Evolutionary conservation across 176 grass and related monocot genomes (phyloP).

Genomic region (Ampelocalamus luodianensis): DNA sequence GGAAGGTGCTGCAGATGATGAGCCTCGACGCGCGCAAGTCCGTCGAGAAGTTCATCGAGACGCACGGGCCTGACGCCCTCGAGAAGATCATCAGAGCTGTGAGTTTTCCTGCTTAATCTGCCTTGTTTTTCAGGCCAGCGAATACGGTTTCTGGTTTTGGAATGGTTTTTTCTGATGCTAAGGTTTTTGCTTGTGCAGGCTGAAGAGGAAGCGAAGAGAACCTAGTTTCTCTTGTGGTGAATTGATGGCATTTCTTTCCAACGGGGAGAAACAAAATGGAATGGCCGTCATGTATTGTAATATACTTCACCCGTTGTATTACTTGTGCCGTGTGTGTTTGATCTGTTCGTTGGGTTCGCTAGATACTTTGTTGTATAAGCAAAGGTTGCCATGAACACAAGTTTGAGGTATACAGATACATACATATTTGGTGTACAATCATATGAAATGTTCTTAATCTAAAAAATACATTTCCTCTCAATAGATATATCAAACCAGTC

Average conservation of each 20-base stretch:
- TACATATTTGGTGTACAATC: slow-evolving; percentile 10
- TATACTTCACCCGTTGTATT: neutral
- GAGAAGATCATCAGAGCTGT: slow-evolving; percentile 78
- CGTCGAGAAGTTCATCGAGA: slow-evolving; percentile 81
- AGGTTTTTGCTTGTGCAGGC: slow-evolving; percentile 51
- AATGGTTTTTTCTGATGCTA: slow-evolving; percentile 25
- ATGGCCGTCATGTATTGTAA: neutral
- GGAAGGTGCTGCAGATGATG: slow-evolving; percentile 82
- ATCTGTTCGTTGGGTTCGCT: slow-evolving; percentile 30
- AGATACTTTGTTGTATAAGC: neutral
- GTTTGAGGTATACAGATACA: neutral
- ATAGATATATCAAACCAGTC: neutral
- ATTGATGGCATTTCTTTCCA: slow-evolving; percentile 33
- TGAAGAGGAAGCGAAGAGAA: slow-evolving; percentile 53
- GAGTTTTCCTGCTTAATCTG: neutral
- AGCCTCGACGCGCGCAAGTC: slow-evolving; percentile 87
- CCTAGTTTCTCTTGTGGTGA: slow-evolving; percentile 32
- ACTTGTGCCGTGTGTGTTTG: slow-evolving; percentile 26
- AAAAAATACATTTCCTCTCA: neutral
- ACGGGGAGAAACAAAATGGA: neutral
- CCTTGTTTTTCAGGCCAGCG: neutral
- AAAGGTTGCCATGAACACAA: neutral
- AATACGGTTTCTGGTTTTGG: neutral
- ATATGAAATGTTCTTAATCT: slow-evolving; percentile 13
- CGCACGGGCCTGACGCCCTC: slow-evolving; percentile 73